Percentiles rank a stretch among this genome's conserved stretches.
phyloP scores from a whole-genome alignment of 2,329 filamentous ascomycete genomes.

The Fusarium xyrophilum region DNA sequence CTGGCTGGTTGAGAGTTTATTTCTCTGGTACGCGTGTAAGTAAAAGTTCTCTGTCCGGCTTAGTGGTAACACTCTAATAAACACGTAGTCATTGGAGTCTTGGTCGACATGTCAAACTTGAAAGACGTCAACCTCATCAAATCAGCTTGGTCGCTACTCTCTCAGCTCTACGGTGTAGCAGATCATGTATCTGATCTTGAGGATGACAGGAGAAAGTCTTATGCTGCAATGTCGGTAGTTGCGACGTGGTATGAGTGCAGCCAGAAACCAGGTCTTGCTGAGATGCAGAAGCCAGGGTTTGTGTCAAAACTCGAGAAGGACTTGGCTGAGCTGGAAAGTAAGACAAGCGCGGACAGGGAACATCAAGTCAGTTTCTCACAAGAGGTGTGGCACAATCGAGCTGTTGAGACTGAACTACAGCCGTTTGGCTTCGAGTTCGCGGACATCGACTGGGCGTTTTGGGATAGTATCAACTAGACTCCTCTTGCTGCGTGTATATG shows the following conservation, averaged over 20 bases:
- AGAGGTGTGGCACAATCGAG: not conserved
- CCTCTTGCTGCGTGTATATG: rapidly evolving
- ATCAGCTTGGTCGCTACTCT: conserved; percentile 5
- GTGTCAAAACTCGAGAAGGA: not conserved
- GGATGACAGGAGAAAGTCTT: conserved; percentile 6
- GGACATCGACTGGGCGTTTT: conserved; percentile 23
- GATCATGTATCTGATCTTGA: conserved; percentile 1
- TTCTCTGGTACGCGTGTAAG: conserved; percentile 22
- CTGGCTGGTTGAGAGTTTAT: not conserved
- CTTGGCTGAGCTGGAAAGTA: not conserved
- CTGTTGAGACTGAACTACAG: not conserved
- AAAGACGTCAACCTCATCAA: not conserved
- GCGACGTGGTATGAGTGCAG: conserved; percentile 18
- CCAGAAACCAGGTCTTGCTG: not conserved
- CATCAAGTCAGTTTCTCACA: not conserved
- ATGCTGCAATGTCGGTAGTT: conserved; percentile 16
- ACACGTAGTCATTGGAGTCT: conserved; percentile 2
- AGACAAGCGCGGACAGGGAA: rapidly evolving
- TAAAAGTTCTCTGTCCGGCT: rapidly evolving
- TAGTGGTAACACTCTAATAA: not conserved
- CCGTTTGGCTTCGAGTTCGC: conserved; percentile 24
- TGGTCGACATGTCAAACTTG: conserved; percentile 12
- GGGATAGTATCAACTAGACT: conserved; percentile 14
- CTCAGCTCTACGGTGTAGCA: not conserved
- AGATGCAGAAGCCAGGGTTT: conserved; percentile 8